These are phyloP conservation scores for Magnusiomyces ingens DNA, from an alignment of 1,139 yeast genomes.

Conservation along the genomic window DNA sequence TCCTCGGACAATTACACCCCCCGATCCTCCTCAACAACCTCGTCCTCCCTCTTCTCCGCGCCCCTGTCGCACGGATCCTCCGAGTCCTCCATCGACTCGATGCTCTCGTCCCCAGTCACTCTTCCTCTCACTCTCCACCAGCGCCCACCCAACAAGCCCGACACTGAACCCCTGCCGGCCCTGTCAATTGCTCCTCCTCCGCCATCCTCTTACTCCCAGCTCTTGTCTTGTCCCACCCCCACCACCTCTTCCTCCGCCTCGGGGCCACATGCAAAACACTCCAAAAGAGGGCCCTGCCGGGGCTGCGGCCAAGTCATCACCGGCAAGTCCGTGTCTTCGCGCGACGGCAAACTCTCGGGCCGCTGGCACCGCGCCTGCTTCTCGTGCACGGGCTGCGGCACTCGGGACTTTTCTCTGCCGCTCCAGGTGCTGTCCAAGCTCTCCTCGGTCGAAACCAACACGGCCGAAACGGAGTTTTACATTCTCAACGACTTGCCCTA, in stretches of 20 bases:
- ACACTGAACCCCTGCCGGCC: too few relatives aligned
- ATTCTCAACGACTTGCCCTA: conserved; percentile 73
- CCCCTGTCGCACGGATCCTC: neutral
- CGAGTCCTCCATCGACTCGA: too few relatives aligned
- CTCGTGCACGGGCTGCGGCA: conserved; percentile 57
- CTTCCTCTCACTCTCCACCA: too few relatives aligned
- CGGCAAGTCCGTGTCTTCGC: conserved; percentile 64
- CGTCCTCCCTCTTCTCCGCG: neutral
- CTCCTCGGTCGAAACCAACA: conserved; percentile 15
- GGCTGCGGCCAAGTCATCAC: conserved; percentile 47
- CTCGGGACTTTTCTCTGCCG: conserved; percentile 20
- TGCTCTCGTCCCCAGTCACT: too few relatives aligned
- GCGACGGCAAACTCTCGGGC: conserved; percentile 76
- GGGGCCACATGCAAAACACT: neutral
- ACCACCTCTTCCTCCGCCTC: neutral
- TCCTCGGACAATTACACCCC: neutral
- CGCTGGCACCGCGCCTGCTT: conserved; percentile 94
- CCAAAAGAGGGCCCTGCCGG: conserved; percentile 22
- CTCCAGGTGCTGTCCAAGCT: conserved; percentile 1
- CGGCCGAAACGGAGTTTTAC: conserved; percentile 55
- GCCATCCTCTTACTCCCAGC: too few relatives aligned
- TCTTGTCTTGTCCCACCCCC: neutral
- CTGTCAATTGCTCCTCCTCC: neutral
- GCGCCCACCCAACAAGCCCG: too few relatives aligned
- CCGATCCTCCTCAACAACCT: neutral